These are phyloP conservation scores for Blumeria graminis DNA, from an alignment of 2,329 filamentous ascomycete species.

Conservation along the genomic window DNA sequence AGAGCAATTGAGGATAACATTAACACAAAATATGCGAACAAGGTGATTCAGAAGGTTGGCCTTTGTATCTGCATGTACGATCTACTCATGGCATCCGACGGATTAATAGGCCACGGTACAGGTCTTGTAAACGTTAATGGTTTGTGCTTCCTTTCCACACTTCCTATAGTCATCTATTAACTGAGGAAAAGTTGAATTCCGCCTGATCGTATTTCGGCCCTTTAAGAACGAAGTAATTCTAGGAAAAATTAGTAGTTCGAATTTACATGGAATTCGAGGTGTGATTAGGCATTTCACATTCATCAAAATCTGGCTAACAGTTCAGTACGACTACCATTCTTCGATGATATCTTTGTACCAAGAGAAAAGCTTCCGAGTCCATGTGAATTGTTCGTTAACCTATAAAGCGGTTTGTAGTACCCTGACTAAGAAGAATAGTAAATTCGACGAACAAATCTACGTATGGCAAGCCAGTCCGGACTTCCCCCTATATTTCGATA, in stretches of 20 bases:
- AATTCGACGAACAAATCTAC: conserved; percentile 24
- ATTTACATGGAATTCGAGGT: conserved; percentile 48
- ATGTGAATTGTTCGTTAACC: conserved; percentile 43
- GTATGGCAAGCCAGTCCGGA: conserved; percentile 56
- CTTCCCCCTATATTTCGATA: conserved; percentile 63
- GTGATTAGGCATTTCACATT: conserved; percentile 9
- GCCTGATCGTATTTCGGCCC: conserved; percentile 77
- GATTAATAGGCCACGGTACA: conserved; percentile 76
- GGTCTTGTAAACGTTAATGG: conserved; percentile 88
- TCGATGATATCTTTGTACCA: conserved; percentile 72
- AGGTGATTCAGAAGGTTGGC: conserved; percentile 80
- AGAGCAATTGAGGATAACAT: conserved; percentile 89
- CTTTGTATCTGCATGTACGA: conserved; percentile 89
- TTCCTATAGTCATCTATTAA: neutral
- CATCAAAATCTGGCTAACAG: neutral
- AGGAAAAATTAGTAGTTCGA: conserved; percentile 57
- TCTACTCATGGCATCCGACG: conserved; percentile 69
- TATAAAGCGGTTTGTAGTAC: neutral
- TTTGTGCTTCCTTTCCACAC: conserved; percentile 17
- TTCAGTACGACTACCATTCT: conserved; percentile 67
- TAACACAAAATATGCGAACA: conserved; percentile 91
- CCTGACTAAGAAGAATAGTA: neutral
- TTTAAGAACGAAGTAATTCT: conserved; percentile 87
- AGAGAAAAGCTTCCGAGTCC: conserved; percentile 49
- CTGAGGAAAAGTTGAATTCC: conserved; percentile 50